Percentiles rank a stretch among this genome's conserved stretches.
These are phyloP conservation scores for Capronia epimyces DNA, from an alignment of 2,329 filamentous ascomycete genomes.

Conservation along the genomic window DNA sequence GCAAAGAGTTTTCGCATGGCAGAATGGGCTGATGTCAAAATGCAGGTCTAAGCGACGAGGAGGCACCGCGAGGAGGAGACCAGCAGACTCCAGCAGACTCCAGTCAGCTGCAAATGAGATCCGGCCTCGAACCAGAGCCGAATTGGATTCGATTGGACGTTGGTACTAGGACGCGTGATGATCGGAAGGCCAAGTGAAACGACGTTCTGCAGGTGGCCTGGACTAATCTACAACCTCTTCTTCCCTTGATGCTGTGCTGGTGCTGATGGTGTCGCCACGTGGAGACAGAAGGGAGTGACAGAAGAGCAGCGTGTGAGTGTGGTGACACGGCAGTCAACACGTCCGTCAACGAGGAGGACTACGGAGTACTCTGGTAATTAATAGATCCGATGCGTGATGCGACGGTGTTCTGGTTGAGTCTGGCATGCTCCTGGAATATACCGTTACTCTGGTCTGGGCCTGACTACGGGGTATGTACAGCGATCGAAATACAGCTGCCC, in stretches of 20 bases:
- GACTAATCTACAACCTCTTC: neutral
- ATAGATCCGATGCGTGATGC: neutral
- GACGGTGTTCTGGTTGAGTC: neutral
- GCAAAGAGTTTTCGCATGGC: too few relatives aligned
- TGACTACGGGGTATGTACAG: too few relatives aligned
- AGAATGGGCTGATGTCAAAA: too few relatives aligned
- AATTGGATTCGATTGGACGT: neutral
- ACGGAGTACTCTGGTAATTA: neutral
- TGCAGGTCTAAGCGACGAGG: too few relatives aligned
- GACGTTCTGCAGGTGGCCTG: constrained; percentile 18
- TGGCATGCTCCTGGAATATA: neutral
- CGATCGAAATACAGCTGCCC: too few relatives aligned
- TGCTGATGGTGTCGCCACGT: neutral
- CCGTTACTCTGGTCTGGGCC: too few relatives aligned
- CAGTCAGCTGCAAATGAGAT: too few relatives aligned
- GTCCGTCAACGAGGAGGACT: neutral
- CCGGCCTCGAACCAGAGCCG: too few relatives aligned
- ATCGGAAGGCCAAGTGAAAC: constrained; percentile 13
- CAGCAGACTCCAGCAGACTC: too few relatives aligned
- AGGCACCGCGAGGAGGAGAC: too few relatives aligned
- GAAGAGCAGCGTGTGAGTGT: neutral
- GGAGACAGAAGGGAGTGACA: neutral
- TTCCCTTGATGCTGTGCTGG: neutral
- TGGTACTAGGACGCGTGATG: neutral
- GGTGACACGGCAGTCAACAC: neutral